Base-by-base conservation (phyloP, 2,329 filamentous ascomycete species). In the Nothomitra cinnamomea region DNA sequence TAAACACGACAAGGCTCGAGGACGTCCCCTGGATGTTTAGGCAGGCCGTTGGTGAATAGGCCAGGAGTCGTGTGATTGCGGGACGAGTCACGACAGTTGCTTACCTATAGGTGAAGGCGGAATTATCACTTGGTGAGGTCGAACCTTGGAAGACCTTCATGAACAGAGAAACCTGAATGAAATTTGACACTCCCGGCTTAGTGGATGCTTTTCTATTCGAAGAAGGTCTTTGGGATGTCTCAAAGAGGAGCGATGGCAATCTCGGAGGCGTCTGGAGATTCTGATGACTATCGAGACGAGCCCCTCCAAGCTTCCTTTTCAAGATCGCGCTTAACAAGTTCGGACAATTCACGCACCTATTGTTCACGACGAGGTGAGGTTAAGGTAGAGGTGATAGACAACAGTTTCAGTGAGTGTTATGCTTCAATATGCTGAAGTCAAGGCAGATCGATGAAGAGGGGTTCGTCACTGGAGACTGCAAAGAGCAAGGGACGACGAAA, bases 261-360 rank as follows among this genome's bases (percentile, higher is more conserved):
- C 45, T 17, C 24, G 32, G 45, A n/a, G 13, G 45, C 25, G 45
- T 32, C 32, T 17, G 25, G 21, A 49, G 19, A 28, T 35, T 49
- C 25, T 49, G 45, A 49, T 49, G 45, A 17, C 19, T n/a, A 35
- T 49, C 15, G 45, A 49, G 32, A 24, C 45, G 22, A 49, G 19
- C 45, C 45, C 45, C 45, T 49, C 45, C 45, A 49, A 49, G 45
- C 45, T 49, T 49, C 45, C 45, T 17, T 7, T 32, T 49, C 15
- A 21, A 49, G 45, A 49, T 49, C 45, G 45, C 45, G 45, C 45
- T 35, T 49, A 49, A 49, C 24, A 24, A 35, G 45, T 17, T 17
- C 13, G 25, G 25, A 49, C 45, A 49, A 49, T 49, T 49, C 45
- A 49, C 45, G 24, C 24, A 49, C 45, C 45, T 49, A 17, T 3